These are phyloP conservation scores for Dictyostelium purpureum DNA, from an alignment of 78 protist genomes.

Conservation along the genomic window DNA sequence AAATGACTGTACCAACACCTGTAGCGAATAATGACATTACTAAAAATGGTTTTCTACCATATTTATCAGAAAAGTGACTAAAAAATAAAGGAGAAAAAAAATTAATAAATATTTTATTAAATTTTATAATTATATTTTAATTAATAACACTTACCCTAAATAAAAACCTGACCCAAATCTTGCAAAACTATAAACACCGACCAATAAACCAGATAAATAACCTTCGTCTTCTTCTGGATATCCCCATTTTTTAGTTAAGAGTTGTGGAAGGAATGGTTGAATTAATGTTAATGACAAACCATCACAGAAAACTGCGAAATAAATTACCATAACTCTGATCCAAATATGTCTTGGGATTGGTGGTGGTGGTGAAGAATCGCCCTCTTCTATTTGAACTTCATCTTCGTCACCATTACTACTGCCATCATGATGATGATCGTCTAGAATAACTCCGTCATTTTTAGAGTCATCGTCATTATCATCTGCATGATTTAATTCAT, in stretches of 20 bases:
- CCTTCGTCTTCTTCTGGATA: conserved; percentile 5
- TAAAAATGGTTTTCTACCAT: conserved; percentile 68
- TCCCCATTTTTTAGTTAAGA: conserved; percentile 36
- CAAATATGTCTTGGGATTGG: conserved; percentile 42
- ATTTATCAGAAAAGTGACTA: conserved; percentile 60
- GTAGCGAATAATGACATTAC: conserved; percentile 24
- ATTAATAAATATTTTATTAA: background rate
- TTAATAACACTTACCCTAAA: conserved; percentile 21
- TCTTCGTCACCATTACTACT: background rate
- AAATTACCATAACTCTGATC: conserved; percentile 22
- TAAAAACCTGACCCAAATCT: conserved; percentile 57
- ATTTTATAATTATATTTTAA: background rate
- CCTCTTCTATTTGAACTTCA: background rate
- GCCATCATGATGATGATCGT: background rate
- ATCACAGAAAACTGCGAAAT: conserved; percentile 23
- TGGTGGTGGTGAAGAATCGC: conserved; percentile 13
- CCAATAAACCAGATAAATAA: conserved; percentile 14
- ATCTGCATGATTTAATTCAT: background rate
- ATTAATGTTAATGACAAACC: conserved; percentile 54
- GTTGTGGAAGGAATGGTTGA: conserved; percentile 54
- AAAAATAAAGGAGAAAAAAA: background rate
- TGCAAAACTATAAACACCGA: conserved; percentile 48
- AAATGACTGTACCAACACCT: conserved; percentile 37
- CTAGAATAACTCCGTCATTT: background rate
- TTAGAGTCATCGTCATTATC: background rate